Conservation (phyloP, 805 yeast genomes). For the Metschnikowia rubicola region DNA sequence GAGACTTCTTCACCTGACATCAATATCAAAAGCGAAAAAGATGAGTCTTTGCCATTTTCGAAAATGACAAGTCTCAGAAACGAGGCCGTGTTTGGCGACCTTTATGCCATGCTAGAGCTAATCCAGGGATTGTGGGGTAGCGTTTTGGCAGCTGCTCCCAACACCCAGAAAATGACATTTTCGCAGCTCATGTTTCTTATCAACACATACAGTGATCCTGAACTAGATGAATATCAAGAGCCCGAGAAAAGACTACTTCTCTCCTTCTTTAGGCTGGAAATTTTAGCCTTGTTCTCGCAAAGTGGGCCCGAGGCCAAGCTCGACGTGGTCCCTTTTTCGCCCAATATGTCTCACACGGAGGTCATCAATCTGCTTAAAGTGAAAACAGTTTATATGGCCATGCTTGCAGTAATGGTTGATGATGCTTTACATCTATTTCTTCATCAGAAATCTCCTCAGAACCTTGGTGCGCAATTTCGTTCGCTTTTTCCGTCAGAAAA, state of each 20-base stretch:
- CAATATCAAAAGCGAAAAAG: neutral
- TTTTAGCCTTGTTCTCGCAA: conserved; percentile 17
- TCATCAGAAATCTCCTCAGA: conserved; percentile 19
- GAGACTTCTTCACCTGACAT: neutral
- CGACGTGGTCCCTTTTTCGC: conserved; percentile 12
- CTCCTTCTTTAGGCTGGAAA: conserved; percentile 24
- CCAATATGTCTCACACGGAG: conserved; percentile 16
- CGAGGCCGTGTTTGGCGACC: conserved; percentile 11
- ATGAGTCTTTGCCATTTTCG: neutral
- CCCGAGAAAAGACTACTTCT: conserved; percentile 25
- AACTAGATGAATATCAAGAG: neutral
- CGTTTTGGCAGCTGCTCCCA: conserved; percentile 18
- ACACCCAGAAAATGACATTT: conserved; percentile 20
- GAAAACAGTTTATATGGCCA: conserved; percentile 27
- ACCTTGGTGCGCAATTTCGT: conserved; percentile 12
- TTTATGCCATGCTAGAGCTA: conserved; percentile 11
- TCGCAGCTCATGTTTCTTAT: conserved; percentile 28
- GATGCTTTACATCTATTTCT: conserved; percentile 17
- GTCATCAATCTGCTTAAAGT: conserved; percentile 17
- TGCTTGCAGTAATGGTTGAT: conserved; percentile 31
- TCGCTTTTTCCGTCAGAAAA: conserved; percentile 25
- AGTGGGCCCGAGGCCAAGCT: conserved; percentile 17
- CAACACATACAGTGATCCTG: conserved; percentile 19
- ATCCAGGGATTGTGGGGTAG: conserved; percentile 29
- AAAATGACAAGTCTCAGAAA: neutral